Base-by-base conservation (phyloP, 768 basidiomycete genomes). In the Leccinum pellstonianum region DNA sequence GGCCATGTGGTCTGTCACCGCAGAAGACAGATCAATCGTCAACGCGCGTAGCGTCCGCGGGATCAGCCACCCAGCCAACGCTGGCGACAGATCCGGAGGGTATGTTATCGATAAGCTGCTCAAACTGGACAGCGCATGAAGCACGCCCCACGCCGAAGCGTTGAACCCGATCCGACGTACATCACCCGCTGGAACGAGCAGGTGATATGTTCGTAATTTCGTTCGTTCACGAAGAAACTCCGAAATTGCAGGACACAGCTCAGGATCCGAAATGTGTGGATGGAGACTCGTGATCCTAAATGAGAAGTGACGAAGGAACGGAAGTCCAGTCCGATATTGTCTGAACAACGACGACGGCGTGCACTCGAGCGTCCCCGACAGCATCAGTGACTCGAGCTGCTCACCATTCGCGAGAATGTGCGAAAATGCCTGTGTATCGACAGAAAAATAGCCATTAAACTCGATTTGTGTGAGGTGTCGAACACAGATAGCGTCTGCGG, bases 61-160 rank as follows among this genome's bases (percentile, higher is more conserved):
- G 35, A 91, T 80, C 29, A 90, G 74, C 86, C 87, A 89, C 50
- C 83, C 79, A 8, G 87, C 86, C 19, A 90, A 73, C 2, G 84
- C 81, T 0, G 86, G 79, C 1, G 85, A 79, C 41, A 90, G 71
- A 68, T 88, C 87, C 61, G 76, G 74, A 2, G 88, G 88, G 65
- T 88, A 83, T 5, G 83, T 83, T 56, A 88, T 86, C 54, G 77
- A 79, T 57, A 90, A 68, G 41, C 77, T 79, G n/a, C 73, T 79
- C 54, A 91, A 69, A 12, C 76, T 76, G 17, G 74, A 70, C 25
- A 91, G 71, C 5, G 80, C 80, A 0, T 87, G 87, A 10, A 91
- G 75, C 8, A 89, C 83, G 10, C 88, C 87, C 88, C 87, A 90
- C 7, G 84, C 77, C 1, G 84, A 81, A 0, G 88, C 85, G 62